Percentiles rank a stretch among this genome's conserved stretches.
phyloP scores from a whole-genome alignment of 441 rosid genomes.

The Oxalis stricta region DNA sequence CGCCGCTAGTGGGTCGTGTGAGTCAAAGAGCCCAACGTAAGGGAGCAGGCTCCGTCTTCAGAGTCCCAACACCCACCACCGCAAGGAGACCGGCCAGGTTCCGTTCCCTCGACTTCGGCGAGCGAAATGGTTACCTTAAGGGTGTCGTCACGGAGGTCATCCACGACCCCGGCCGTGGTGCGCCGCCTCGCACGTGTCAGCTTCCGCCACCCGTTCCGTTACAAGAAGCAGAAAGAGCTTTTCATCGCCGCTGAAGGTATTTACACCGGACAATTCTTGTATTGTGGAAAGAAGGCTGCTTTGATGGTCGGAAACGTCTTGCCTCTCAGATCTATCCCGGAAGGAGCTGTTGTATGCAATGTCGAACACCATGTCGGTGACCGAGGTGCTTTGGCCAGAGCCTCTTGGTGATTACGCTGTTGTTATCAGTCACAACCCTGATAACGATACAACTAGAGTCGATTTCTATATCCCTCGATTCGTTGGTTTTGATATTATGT shows the following conservation, averaged over 20 bases:
- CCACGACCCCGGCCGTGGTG: conserved; percentile 78
- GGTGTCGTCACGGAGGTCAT: conserved; percentile 60
- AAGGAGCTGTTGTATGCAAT: conserved; percentile 65
- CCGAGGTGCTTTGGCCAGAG: conserved; percentile 57
- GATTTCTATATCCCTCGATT: not conserved
- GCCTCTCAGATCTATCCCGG: conserved; percentile 57
- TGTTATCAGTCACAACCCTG: conserved; percentile 65
- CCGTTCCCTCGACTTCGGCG: conserved; percentile 65
- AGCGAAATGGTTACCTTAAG: conserved; percentile 61
- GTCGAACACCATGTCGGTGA: conserved; percentile 76
- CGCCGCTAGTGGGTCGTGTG: conserved; percentile 53
- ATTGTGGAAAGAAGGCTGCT: conserved; percentile 67
- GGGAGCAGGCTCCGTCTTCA: conserved; percentile 80
- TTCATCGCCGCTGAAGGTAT: conserved; percentile 72
- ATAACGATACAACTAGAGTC: conserved; percentile 61
- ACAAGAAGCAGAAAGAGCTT: conserved; percentile 72
- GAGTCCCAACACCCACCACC: conserved; percentile 81
- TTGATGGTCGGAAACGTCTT: conserved; percentile 58
- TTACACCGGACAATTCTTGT: conserved; percentile 62
- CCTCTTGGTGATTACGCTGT: conserved; percentile 69
- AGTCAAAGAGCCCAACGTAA: conserved; percentile 81
- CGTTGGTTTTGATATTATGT: not conserved
- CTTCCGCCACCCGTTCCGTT: conserved; percentile 68
- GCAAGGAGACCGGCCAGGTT: conserved; percentile 72
- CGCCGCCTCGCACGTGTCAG: conserved; percentile 55